phyloP scores from a whole-genome alignment of 2,329 filamentous ascomycete species.

The Fonsecaea multimorphosa region DNA sequence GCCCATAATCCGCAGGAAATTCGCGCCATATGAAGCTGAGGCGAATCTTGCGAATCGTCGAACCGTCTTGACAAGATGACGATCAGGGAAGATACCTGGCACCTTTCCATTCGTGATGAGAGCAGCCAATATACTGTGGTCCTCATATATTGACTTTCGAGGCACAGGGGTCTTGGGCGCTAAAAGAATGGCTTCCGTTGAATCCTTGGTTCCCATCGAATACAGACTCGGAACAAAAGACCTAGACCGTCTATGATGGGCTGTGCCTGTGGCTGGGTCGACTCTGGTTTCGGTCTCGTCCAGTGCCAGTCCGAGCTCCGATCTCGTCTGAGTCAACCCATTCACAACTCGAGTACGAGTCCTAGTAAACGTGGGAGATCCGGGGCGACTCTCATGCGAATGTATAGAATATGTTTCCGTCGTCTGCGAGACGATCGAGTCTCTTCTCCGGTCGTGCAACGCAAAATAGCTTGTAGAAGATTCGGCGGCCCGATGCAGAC shows the following conservation, averaged over 20 bases:
- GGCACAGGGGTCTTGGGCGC: constrained; percentile 46
- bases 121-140: constrained; percentile 51
- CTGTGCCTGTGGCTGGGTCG: constrained; percentile 36
- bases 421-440: constrained; percentile 50
- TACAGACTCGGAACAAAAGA: constrained; percentile 55
- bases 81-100: constrained; percentile 54
- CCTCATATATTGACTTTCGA: constrained; percentile 54
- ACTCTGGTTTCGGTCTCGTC: constrained; percentile 42
- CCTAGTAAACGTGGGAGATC: constrained; percentile 48
- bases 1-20: constrained; percentile 56
- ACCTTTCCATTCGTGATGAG: constrained; percentile 53
- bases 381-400: constrained; percentile 45
- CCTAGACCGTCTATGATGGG: constrained; percentile 45
- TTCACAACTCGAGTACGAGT: constrained; percentile 53
- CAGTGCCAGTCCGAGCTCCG: constrained; percentile 48
- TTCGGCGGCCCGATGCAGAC: constrained; percentile 26
- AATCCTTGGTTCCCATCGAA: constrained; percentile 52
- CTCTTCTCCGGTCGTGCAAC: constrained; percentile 48
- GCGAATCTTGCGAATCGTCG: constrained; percentile 55
- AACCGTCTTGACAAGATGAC: constrained; percentile 54
- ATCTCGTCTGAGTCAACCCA: constrained; percentile 50
- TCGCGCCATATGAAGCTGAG: constrained; percentile 55
- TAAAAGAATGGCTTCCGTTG: constrained; percentile 52
- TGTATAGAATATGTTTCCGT: constrained; percentile 50
- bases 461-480: constrained; percentile 44